phyloP scores from a whole-genome alignment of 768 basidiomycete species.

The Dacryopinax spathularia region DNA sequence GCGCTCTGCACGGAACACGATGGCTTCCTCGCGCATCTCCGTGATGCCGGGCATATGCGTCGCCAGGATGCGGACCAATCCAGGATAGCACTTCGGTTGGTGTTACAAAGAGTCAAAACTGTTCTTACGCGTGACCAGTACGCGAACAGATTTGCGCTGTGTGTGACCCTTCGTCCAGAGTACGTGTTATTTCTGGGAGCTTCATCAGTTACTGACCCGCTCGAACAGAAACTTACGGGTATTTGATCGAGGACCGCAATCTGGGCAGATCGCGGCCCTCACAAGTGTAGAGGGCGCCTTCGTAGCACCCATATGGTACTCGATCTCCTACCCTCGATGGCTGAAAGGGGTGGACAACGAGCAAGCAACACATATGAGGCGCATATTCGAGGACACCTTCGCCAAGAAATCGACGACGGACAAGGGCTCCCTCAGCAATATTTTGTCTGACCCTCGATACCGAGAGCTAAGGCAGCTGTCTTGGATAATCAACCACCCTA shows the following conservation, averaged over 20 bases:
- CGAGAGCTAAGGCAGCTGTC: neutral
- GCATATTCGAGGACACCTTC: neutral
- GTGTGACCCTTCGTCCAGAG: neutral
- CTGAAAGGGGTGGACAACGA: neutral
- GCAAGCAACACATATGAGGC: neutral
- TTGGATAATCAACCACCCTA: neutral
- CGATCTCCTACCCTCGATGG: neutral
- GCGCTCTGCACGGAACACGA: neutral
- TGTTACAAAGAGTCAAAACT: neutral
- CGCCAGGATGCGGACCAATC: neutral
- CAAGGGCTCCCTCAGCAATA: neutral
- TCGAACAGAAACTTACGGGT: neutral
- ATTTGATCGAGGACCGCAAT: neutral
- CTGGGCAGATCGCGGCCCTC: neutral
- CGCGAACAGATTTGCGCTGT: neutral
- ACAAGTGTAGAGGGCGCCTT: neutral
- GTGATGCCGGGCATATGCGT: neutral
- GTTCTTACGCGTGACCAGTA: neutral
- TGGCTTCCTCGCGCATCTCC: neutral
- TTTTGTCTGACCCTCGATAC: neutral
- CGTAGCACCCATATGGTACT: neutral
- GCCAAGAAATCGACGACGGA: neutral
- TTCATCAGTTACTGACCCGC: neutral
- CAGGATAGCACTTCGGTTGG: neutral
- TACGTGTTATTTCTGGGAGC: neutral